phyloP scores from a whole-genome alignment of 768 basidiomycete species.

The Punctularia strigosozonata region DNA sequence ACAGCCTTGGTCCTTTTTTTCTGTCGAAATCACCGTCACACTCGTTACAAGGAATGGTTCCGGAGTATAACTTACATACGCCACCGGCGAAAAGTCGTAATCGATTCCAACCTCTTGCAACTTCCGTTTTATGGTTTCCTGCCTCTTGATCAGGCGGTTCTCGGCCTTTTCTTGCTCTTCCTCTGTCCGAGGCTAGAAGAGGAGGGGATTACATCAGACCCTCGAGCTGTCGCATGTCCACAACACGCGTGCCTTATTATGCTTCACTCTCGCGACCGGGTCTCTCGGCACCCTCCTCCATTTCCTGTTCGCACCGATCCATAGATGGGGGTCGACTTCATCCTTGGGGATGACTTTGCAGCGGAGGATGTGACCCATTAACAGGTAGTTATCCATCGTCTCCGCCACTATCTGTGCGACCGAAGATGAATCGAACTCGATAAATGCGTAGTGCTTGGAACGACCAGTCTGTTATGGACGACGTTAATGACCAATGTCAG shows the following conservation, averaged over 20 bases:
- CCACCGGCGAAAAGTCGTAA: constrained; percentile 72
- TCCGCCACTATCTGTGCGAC: constrained; percentile 95
- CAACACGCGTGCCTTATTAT: constrained; percentile 60
- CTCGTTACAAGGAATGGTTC: too few species aligned
- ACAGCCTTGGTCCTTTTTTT: too few species aligned
- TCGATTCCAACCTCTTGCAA: constrained; percentile 73
- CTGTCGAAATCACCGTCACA: too few species aligned
- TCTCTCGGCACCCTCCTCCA: constrained; percentile 70
- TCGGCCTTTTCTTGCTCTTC: constrained; percentile 55
- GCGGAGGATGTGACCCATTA: constrained; percentile 86
- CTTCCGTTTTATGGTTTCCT: constrained; percentile 68
- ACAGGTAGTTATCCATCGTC: constrained; percentile 97
- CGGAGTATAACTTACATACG: constrained; percentile 61
- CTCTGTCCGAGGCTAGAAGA: constrained; percentile 54
- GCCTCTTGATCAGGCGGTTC: constrained; percentile 62
- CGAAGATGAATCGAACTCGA: constrained; percentile 83
- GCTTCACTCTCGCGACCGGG: constrained; percentile 55
- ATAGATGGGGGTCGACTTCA: constrained; percentile 84
- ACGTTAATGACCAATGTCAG: neutral
- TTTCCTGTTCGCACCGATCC: constrained; percentile 95
- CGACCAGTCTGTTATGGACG: constrained; percentile 59
- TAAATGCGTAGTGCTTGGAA: constrained; percentile 95
- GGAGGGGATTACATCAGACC: neutral
- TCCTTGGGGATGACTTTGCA: constrained; percentile 88
- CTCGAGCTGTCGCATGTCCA: neutral